Percentiles rank a stretch among this genome's conserved stretches.
Conservation (phyloP, 2,329 filamentous ascomycete genomes). For the Fusarium begoniae region DNA sequence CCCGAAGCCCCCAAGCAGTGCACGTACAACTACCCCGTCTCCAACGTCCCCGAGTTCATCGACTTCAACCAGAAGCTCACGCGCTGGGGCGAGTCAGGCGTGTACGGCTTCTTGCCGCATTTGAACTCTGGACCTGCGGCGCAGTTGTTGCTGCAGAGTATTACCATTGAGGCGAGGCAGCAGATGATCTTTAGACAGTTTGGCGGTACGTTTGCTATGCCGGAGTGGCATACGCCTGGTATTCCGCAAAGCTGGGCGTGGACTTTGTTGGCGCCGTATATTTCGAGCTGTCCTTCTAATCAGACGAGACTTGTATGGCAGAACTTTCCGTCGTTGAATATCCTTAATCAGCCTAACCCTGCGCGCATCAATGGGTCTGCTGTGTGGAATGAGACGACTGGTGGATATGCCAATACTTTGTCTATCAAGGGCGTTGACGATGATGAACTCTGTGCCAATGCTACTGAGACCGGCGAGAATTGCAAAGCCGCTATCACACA, state of each 20-base stretch:
- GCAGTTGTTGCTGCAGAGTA: slow-evolving; percentile 77
- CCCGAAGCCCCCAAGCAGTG: slow-evolving; percentile 75
- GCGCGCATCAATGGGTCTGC: slow-evolving; percentile 71
- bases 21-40: slow-evolving; percentile 83
- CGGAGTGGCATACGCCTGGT: slow-evolving; percentile 82
- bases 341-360: slow-evolving; percentile 81
- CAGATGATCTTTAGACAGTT: slow-evolving; percentile 89
- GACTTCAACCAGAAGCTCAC: slow-evolving; percentile 91
- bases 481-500: slow-evolving; percentile 72
- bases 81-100: slow-evolving; percentile 79
- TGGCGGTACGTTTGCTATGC: slow-evolving; percentile 81
- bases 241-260: slow-evolving; percentile 87
- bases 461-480: slow-evolving; percentile 60
- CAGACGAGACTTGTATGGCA: slow-evolving; percentile 83
- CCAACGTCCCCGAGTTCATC: slow-evolving; percentile 77
- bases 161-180: slow-evolving; percentile 82
- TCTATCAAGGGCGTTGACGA: slow-evolving; percentile 55
- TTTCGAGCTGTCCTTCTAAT: slow-evolving; percentile 76
- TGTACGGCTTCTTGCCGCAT: slow-evolving; percentile 83
- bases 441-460: slow-evolving; percentile 65
- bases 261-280: slow-evolving; percentile 83
- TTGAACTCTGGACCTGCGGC: slow-evolving; percentile 79
- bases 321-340: slow-evolving; percentile 78
- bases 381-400: slow-evolving; percentile 70
- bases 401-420: slow-evolving; percentile 65